These are phyloP conservation scores for Dactylellina drechsleri DNA, from an alignment of 2,329 filamentous ascomycete genomes.

Conservation along the genomic window DNA sequence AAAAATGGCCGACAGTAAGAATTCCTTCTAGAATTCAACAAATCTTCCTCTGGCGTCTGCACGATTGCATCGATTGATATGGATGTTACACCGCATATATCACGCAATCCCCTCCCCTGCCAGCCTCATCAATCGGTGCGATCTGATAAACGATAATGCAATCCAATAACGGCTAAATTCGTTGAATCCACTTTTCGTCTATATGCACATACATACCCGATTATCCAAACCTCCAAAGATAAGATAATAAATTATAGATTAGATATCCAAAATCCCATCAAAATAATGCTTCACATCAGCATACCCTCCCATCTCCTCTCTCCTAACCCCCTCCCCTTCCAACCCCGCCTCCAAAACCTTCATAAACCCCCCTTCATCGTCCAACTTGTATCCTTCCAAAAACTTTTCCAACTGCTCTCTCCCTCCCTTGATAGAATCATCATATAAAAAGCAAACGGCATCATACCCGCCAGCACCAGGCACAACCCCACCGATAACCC, in stretches of 20 bases:
- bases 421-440: slow-evolving; percentile 75
- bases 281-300: slow-evolving; percentile 39
- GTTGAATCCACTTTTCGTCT: background rate
- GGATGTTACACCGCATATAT: too few relatives aligned
- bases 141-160: too few relatives aligned
- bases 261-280: background rate
- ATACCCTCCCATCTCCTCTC: slow-evolving; percentile 55
- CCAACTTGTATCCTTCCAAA: slow-evolving; percentile 66
- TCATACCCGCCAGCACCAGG: slow-evolving; percentile 95
- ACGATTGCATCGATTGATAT: too few relatives aligned
- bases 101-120: too few relatives aligned
- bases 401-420: slow-evolving; percentile 69
- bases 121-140: too few relatives aligned
- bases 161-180: background rate
- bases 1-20: too few relatives aligned
- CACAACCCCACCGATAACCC: slow-evolving; percentile 89
- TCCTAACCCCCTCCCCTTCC: slow-evolving; percentile 73
- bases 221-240: too few relatives aligned
- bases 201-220: too few relatives aligned
- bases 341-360: slow-evolving; percentile 76
- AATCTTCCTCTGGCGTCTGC: too few relatives aligned
- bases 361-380: slow-evolving; percentile 68
- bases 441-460: slow-evolving; percentile 82
- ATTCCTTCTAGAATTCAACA: too few relatives aligned
- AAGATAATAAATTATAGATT: background rate